Conservation (phyloP, 2,329 filamentous ascomycete genomes). For the Claviceps sorghi region DNA sequence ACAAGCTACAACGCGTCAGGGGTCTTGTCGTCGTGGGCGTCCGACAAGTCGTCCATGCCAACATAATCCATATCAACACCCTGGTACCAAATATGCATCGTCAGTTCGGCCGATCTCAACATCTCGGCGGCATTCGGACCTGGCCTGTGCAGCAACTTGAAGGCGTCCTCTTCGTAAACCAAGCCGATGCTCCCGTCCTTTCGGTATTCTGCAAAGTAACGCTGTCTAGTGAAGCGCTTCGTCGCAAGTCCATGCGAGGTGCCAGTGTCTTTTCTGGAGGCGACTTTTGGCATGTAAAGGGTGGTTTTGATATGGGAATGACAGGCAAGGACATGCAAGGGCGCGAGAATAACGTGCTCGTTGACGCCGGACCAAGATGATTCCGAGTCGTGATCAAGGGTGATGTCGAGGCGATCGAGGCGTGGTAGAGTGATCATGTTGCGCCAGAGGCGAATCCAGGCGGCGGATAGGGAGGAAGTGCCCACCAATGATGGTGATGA, state of each 20-base stretch:
- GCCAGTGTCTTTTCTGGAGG: neutral
- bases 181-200: slow-evolving; percentile 5
- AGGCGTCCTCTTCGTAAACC: slow-evolving; percentile 6
- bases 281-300: neutral
- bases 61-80: slow-evolving; percentile 5
- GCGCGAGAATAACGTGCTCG: slow-evolving; percentile 1
- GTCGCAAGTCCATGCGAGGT: neutral
- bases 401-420: slow-evolving; percentile 2
- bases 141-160: slow-evolving; percentile 1
- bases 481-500: neutral
- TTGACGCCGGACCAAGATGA: slow-evolving; percentile 5
- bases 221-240: slow-evolving; percentile 2
- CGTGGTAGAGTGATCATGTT: neutral
- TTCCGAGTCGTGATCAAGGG: slow-evolving; percentile 5
- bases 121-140: slow-evolving; percentile 1
- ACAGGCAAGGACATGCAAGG: neutral
- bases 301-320: neutral
- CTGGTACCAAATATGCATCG: slow-evolving; percentile 5
- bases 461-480: neutral
- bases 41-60: neutral
- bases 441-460: slow-evolving; percentile 2
- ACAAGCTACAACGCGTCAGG: neutral
- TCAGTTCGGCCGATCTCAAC: slow-evolving; percentile 2
- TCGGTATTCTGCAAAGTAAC: slow-evolving; percentile 3
- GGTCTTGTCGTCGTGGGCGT: neutral